These are phyloP conservation scores for Staphylotrichum tortipilum DNA, from an alignment of 495 filamentous ascomycete genomes.

Conservation along the genomic window DNA sequence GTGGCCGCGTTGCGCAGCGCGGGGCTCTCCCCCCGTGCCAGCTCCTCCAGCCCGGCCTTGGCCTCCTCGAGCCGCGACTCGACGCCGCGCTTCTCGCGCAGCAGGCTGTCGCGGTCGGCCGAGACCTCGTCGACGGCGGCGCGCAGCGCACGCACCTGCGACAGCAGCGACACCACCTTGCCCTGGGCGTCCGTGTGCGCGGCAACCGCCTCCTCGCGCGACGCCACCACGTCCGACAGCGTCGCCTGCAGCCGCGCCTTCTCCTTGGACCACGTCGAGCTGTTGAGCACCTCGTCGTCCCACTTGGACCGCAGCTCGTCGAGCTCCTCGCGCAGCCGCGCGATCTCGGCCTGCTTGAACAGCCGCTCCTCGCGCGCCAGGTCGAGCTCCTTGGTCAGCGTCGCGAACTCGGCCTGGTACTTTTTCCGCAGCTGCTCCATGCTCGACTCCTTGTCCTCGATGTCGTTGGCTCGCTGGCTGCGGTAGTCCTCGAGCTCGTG, in stretches of 20 bases:
- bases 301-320: constrained; percentile 93
- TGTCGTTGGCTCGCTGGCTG: constrained; percentile 86
- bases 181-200: constrained; percentile 93
- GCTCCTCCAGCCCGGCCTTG: constrained; percentile 82
- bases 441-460: constrained; percentile 91
- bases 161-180: constrained; percentile 80
- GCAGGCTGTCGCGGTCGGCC: constrained; percentile 73
- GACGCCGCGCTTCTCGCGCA: constrained; percentile 83
- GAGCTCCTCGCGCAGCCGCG: constrained; percentile 80
- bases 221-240: constrained; percentile 78
- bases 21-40: constrained; percentile 77
- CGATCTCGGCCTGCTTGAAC: constrained; percentile 54
- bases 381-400: constrained; percentile 82
- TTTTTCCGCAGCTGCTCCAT: constrained; percentile 98
- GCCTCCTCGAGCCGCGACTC: constrained; percentile 85
- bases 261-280: constrained; percentile 96
- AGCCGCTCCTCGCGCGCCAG: constrained; percentile 79
- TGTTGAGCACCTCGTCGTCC: constrained; percentile 98
- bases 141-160: constrained; percentile 81
- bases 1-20: constrained; percentile 86
- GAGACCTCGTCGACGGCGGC: constrained; percentile 78
- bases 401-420: constrained; percentile 87
- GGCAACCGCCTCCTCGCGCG: constrained; percentile 81
- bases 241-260: constrained; percentile 87
- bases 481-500: constrained; percentile 98